These are phyloP conservation scores for Tetragonia tetragonoides DNA, from an alignment of 148 eudicot genomes.

Conservation along the genomic window DNA sequence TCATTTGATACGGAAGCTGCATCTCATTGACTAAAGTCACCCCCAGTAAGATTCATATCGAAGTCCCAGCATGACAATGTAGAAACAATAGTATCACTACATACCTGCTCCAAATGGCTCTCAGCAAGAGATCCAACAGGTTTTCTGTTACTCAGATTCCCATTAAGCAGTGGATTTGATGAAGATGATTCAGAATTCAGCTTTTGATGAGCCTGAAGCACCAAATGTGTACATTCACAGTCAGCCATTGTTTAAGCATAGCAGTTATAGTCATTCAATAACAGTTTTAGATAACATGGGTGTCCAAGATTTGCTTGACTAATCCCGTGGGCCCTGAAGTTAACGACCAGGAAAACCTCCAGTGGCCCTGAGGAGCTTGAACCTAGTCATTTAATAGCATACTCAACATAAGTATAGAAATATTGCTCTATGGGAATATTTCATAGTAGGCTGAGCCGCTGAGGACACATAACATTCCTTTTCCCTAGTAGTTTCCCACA, in stretches of 20 bases:
- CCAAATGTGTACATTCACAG: neutral
- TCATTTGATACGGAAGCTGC: neutral
- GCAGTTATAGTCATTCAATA: neutral
- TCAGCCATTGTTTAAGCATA: neutral
- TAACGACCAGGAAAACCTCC: too few relatives aligned
- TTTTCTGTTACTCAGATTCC: slow-evolving; percentile 20
- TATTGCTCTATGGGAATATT: neutral
- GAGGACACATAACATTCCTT: neutral
- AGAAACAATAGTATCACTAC: neutral
- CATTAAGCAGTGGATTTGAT: slow-evolving; percentile 29
- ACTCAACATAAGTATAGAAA: neutral
- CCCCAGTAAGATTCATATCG: neutral
- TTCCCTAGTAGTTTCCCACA: neutral
- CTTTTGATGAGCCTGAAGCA: slow-evolving; percentile 37
- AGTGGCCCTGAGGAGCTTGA: too few relatives aligned
- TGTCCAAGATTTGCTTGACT: too few relatives aligned
- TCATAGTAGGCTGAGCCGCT: neutral
- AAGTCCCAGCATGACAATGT: neutral
- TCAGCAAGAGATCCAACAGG: slow-evolving; percentile 18
- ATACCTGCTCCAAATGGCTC: slow-evolving; percentile 38
- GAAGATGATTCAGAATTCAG: slow-evolving; percentile 44
- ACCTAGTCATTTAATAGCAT: neutral
- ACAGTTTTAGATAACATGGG: too few relatives aligned
- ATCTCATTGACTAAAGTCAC: neutral
- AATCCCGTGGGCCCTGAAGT: too few relatives aligned